A percentile compares a stretch with the other conserved stretches of the same genome.
Conservation (phyloP, 345 rosid genomes). For the Erucastrum elatum region DNA sequence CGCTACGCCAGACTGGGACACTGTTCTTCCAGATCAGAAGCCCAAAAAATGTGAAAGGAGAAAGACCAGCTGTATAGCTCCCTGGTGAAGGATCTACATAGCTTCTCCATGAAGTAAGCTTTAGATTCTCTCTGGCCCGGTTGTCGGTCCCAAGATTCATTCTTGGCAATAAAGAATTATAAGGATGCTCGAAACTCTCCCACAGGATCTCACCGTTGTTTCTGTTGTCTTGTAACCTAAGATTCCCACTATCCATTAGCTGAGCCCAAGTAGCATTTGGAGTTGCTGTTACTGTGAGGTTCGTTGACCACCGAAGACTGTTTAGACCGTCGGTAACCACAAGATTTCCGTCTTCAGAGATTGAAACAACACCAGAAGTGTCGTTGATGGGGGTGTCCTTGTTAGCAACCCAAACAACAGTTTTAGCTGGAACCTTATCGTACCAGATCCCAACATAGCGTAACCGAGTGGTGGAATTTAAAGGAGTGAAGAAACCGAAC, state of each 20-base stretch:
- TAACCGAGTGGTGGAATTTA: neutral
- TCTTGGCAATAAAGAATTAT: neutral
- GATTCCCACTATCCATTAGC: neutral
- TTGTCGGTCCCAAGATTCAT: neutral
- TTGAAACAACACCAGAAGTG: neutral
- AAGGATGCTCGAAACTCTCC: constrained; percentile 2
- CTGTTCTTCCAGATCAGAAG: neutral
- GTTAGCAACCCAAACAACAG: neutral
- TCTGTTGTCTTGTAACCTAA: neutral
- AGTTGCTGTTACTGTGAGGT: neutral
- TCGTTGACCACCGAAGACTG: neutral
- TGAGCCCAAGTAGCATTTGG: neutral
- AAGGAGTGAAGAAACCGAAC: neutral
- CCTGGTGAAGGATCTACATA: neutral
- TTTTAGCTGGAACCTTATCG: neutral
- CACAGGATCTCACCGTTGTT: neutral
- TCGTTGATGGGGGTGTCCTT: neutral
- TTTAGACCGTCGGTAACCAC: neutral
- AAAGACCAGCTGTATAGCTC: neutral
- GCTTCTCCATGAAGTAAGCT: neutral
- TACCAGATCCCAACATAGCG: neutral
- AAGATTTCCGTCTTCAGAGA: neutral
- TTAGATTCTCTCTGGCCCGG: neutral
- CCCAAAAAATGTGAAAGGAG: neutral
- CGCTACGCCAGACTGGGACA: neutral